A percentile compares a stretch with the other conserved stretches of the same genome.
Evolutionary conservation across 2,329 filamentous ascomycete species (phyloP).

Genomic region (Penicillium sp.): DNA sequence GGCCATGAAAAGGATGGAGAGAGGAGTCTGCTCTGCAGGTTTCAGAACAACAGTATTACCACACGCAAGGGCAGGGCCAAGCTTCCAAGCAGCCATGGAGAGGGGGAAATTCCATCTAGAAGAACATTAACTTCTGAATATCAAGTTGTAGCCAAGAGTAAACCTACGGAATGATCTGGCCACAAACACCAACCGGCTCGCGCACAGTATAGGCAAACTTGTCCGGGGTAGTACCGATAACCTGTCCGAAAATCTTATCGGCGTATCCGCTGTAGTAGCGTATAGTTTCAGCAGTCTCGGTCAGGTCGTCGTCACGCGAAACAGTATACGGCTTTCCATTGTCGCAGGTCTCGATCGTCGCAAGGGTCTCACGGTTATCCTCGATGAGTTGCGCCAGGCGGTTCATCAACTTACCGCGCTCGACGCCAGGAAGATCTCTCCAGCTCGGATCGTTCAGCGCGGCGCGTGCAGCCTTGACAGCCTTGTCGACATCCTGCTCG

Average conservation of each 20-base stretch:
- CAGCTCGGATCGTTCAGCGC: conserved; percentile 35
- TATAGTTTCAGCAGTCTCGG: conserved; percentile 29
- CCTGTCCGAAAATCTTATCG: conserved; percentile 85
- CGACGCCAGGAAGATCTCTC: conserved; percentile 46
- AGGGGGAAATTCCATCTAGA: conserved; percentile 59
- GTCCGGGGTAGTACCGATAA: conserved; percentile 72
- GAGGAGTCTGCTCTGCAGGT: conserved; percentile 40
- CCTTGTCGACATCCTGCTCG: conserved; percentile 37
- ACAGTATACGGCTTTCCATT: conserved; percentile 63
- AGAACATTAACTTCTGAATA: conserved; percentile 22
- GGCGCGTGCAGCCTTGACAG: conserved; percentile 38
- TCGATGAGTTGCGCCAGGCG: conserved; percentile 68
- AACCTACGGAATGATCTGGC: conserved; percentile 83
- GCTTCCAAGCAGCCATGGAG: conserved; percentile 67
- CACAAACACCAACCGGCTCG: conserved; percentile 77
- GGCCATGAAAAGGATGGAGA: conserved; percentile 39
- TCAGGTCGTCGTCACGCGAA: conserved; percentile 28
- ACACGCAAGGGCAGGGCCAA: conserved; percentile 39
- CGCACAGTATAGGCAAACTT: conserved; percentile 79
- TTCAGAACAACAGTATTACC: conserved; percentile 41
- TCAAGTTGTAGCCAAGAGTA: neutral
- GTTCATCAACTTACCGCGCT: conserved; percentile 68
- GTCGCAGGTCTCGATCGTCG: conserved; percentile 72
- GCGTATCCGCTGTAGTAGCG: conserved; percentile 73
- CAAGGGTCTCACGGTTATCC: conserved; percentile 61